phyloP scores from a whole-genome alignment of 805 yeast genomes.

The Yamadazyma olivae region DNA sequence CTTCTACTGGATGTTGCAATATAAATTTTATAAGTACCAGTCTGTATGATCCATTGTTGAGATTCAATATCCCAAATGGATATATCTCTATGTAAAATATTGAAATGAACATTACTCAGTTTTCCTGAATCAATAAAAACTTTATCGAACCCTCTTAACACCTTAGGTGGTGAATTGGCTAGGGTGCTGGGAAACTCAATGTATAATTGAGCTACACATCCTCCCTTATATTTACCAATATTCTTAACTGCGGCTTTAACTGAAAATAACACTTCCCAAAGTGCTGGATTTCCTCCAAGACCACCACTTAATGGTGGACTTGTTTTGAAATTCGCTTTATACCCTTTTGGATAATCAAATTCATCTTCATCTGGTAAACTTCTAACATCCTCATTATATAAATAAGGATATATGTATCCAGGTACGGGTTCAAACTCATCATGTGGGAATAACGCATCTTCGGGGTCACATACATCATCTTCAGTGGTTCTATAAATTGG shows the following conservation, averaged over 20 bases:
- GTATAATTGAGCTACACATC: slow-evolving; percentile 51
- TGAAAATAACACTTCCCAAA: slow-evolving; percentile 51
- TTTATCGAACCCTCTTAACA: slow-evolving; percentile 58
- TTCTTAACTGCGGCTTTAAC: slow-evolving; percentile 47
- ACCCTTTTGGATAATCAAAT: slow-evolving; percentile 39
- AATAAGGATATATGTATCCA: slow-evolving; percentile 55
- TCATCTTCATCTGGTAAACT: slow-evolving; percentile 33
- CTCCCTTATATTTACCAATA: slow-evolving; percentile 45
- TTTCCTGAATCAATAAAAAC: slow-evolving; percentile 43
- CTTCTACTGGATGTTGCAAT: slow-evolving; percentile 49
- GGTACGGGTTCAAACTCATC: slow-evolving; percentile 51
- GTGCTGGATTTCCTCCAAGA: slow-evolving; percentile 57
- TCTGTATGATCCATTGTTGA: slow-evolving; percentile 58
- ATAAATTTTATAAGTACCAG: slow-evolving; percentile 52
- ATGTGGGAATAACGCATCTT: slow-evolving; percentile 52
- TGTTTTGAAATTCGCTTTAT: slow-evolving; percentile 30
- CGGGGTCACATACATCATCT: slow-evolving; percentile 52
- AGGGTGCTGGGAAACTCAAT: slow-evolving; percentile 48
- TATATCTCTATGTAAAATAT: slow-evolving; percentile 50
- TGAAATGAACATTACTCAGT: slow-evolving; percentile 35
- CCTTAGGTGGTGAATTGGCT: slow-evolving; percentile 50
- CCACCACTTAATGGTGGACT: slow-evolving; percentile 47
- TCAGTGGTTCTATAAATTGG: slow-evolving; percentile 40
- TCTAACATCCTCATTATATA: slow-evolving; percentile 34
- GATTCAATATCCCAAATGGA: slow-evolving; percentile 53